Evolutionary conservation across 805 yeast genomes (phyloP), one percentile per base, ranked within the genome.

Genomic region (Priceomyces carsonii): DNA sequence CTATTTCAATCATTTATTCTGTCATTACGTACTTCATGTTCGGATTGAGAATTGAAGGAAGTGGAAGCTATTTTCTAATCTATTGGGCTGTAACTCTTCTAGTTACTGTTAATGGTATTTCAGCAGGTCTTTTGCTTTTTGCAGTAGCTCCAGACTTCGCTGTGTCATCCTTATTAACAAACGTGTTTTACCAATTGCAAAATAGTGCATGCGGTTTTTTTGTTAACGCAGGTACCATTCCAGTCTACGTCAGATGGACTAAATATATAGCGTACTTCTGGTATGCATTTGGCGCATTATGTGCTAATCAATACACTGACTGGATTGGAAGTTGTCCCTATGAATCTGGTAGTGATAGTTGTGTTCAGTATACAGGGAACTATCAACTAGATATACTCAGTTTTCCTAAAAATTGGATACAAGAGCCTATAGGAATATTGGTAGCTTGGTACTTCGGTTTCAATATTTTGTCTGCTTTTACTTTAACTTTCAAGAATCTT

Each of bases 181-280:
- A 84, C 48, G 53, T 79, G 35, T 72, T 79, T 41, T 83, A 78
- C 52, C 85, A 88, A 19, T 61, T 84, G 18, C 87, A 85, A 49
- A 77, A 85, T 34, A 75, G 84, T 71, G 86, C 87, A 0, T 81
- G 87, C 55, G 96, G 95, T 1, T 85, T 77, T 58, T 86, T 83
- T 51, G 84, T 82, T 15, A 85, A 86, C 55, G 77, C 89, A 1
- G 65, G 69, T 6, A 70, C 77, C 1, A 72, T 86, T 79, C 95
- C 95, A 0, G 95, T 85, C 1, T 88, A 88, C 50, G 95, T 87
- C 6, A 69, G 87, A 22, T 87, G 96, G 96, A 73, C 82, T 4
- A 85, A 82, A 52, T 87, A 84, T 57, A 63, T 81, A 38, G 81
- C 91, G 0, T 84, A 76, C 52, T 69, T 82, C 34, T 88, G 90